Evolutionary conservation across 1,284 basidiomycete species (phyloP), one percentile per base, ranked within the genome.

Genomic region (Clitocybe nebularis): DNA sequence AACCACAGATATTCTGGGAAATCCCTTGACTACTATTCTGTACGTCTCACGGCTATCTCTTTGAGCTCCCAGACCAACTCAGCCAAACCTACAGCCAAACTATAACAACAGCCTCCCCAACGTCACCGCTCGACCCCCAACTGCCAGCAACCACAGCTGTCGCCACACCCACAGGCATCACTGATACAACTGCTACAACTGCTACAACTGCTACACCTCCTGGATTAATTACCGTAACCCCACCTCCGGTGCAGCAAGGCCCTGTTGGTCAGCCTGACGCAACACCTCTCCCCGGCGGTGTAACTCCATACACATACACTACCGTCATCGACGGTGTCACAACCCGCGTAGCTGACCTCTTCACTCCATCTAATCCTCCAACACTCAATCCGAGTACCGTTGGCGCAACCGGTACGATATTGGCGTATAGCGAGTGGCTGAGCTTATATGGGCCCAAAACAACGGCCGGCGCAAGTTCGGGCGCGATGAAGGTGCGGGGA

Each of bases 301-400:
- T 71, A 13, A 81, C 76, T 0, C 72, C 74, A 0, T 86, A 71
- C 53, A 59, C 58, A 0, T 84, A 83, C 53, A 81, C 78, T 9
- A 86, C 81, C 5, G 65, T 82, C 43, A 68, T 79, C 29, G 59
- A 58, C 36, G 83, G 84, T 28, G 62, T 70, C n/a, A 69, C 71
- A 2, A 62, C 63, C 11, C 63, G 60, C 0, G 13, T 76, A 23
- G 49, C 58, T 9, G 81, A 71, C 45, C 66, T 65, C 7, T 87
- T 83, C 56, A 80, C 74, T 0, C 81, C 83, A 2, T 72, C 75
- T 3, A 75, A 68, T 30, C 69, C 74, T 6, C 50, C 60, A 0
- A 71, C 72, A 3, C 59, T 62, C 0, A 58, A 64, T 0, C 60
- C 69, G 4, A n/a, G n/a, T n/a, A 55, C 51, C 1, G 50, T 64